Evolutionary conservation across 352 stramenopile genomes (phyloP), one percentile per base, ranked within the genome.

Genomic region (Albugo laibachii): DNA sequence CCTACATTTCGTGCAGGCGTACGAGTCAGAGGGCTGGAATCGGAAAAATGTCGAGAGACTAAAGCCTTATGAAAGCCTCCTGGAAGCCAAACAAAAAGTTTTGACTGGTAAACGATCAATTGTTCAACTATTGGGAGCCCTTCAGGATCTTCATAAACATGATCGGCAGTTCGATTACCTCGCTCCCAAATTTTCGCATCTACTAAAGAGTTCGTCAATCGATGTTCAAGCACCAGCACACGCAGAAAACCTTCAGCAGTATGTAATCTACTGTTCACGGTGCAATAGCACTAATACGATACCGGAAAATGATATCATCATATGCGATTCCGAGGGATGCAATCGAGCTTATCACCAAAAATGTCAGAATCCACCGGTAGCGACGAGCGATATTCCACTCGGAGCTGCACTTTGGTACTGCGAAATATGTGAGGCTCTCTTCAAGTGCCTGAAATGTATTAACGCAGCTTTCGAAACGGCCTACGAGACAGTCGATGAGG

Each of bases 341-440:
- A 63, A 72, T 49, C 75, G 78, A 20, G 78, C 73, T 12, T 92
- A 87, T 47, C 78, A 92, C 40, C 78, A 92, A 40, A 54, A 64
- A 24, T 92, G 78, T 44, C 74, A 87, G 53, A 63, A 60, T 0
- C 78, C 78, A 11, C 43, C 61, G 16, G 54, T 92, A 0, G 16
- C 58, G 21, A 86, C 77, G 5, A 50, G 58, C 15, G 66, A 72
- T 1, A 83, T 92, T 16, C 78, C 78, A 0, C 50, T 52, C 18
- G 78, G 73, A 2, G 62, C 70, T 1, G 72, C 80, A 20, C 61
- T 63, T 53, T 92, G 78, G 78, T 92, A 81, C 59, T 92, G 78
- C 54, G 55, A 79, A 39, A 65, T 81, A 12, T 92, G 78, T 58
- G 54, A 80, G 19, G 60, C 75, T 5, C 41, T 82, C 12, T 92